Percentiles rank a stretch among this genome's conserved stretches.
Conservation (phyloP, 2,329 filamentous ascomycete genomes). For the Aspergillus brasiliensis region DNA sequence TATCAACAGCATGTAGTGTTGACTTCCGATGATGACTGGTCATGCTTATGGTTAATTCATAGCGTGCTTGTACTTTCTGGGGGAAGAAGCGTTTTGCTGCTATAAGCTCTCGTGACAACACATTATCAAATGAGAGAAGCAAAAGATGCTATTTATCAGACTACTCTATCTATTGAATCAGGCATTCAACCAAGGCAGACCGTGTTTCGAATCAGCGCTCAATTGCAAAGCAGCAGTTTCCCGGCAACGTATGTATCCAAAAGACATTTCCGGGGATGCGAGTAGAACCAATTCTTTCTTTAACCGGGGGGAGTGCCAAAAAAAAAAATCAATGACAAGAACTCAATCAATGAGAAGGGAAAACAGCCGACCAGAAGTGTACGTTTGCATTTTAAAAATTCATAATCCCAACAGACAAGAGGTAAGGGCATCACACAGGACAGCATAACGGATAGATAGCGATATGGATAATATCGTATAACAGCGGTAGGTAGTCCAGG, state of each 20-base stretch:
- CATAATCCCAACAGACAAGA: neutral
- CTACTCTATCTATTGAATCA: slow-evolving; percentile 1
- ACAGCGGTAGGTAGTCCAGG: slow-evolving; percentile 4
- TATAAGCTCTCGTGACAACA: no score
- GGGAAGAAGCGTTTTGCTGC: no score
- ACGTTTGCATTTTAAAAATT: neutral
- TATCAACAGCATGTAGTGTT: no score
- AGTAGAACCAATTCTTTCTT: neutral
- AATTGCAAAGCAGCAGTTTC: slow-evolving; percentile 9
- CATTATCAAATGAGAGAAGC: neutral
- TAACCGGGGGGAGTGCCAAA: no score
- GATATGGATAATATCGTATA: neutral
- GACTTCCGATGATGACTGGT: no score
- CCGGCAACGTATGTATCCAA: neutral
- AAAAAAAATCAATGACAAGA: neutral
- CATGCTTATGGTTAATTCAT: no score
- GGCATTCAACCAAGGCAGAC: neutral
- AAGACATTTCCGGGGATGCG: neutral
- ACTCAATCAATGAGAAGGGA: neutral
- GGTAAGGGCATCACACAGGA: neutral
- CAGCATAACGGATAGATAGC: neutral
- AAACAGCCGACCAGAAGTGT: neutral
- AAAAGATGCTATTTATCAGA: slow-evolving; percentile 1
- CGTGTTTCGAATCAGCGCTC: slow-evolving; percentile 6
- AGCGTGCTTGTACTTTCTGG: no score